Conservation (phyloP, 495 filamentous ascomycete species). For the Saxophila tyrrhenica region DNA sequence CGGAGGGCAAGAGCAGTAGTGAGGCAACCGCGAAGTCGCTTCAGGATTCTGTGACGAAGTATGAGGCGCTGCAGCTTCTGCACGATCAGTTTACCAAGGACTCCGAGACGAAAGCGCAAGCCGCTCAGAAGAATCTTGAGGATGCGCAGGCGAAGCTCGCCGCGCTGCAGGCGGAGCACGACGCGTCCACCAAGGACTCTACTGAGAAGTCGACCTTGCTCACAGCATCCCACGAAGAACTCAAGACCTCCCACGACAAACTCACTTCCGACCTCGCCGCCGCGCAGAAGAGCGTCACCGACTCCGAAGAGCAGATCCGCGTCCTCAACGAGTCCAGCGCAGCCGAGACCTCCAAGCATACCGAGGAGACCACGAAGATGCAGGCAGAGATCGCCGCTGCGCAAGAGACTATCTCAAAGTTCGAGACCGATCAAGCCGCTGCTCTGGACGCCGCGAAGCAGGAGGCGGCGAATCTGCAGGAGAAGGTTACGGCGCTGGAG, state of each 20-base stretch:
- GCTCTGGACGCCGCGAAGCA: conserved; percentile 5
- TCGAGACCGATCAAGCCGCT: conserved; percentile 1
- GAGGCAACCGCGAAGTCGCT: not conserved
- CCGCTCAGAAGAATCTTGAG: not conserved
- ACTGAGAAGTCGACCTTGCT: not conserved
- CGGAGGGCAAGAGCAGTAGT: not conserved
- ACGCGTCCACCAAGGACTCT: not conserved
- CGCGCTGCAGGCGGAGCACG: not conserved
- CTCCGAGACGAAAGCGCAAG: not conserved
- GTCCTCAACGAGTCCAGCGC: not conserved
- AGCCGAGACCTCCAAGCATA: not conserved
- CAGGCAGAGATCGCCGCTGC: not conserved
- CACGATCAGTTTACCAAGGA: not conserved
- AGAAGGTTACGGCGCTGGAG: conserved; percentile 10
- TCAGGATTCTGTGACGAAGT: not conserved
- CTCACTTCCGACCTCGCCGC: not conserved
- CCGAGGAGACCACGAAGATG: not conserved
- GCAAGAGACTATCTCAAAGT: not conserved
- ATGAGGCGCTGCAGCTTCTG: not conserved
- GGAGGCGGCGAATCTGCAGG: conserved; percentile 5
- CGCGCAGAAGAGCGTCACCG: not conserved
- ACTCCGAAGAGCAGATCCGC: not conserved
- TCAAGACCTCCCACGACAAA: not conserved
- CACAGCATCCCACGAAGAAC: not conserved
- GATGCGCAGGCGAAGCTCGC: not conserved